Base-by-base conservation (phyloP, 2,329 filamentous ascomycete genomes). In the Neurospora crassa region DNA sequence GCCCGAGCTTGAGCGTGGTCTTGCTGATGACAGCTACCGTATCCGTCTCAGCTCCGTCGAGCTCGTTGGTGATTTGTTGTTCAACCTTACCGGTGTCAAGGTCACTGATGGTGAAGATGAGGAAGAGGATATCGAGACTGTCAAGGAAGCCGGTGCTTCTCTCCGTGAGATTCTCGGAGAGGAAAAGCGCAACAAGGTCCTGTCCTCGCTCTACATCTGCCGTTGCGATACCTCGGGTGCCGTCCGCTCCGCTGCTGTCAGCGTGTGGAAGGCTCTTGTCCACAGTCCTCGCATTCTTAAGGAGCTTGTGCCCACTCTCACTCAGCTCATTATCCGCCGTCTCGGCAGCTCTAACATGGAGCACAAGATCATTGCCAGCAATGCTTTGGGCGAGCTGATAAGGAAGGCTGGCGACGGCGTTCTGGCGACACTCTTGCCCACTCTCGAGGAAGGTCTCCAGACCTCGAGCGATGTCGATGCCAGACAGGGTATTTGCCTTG, bases 1-100 rank as follows among this genome's bases (percentile, higher is more conserved):
- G 71, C 96, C 96, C 7, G 96, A 99, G 80, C 88, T 99, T 74
- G 96, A 99, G 83, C 92, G 96, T 76, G 96, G 96, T 79, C 87
- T 99, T 75, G 95, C 94, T n/a, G 95, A 99, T 80, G 93, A 98
- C 81, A 99, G 89, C 82, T 96, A 98, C 82, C 93, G 96, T 77
- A 99, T 99, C 78, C 92, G 96, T 85, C 91, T 99, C 80, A 98
- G 95, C 81, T 99, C 96, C 68, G 96, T 99, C 72, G 96, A 99
- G 83, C 87, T 99, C 74, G 95, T 99, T 71, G 96, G 96, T 76
- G 96, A 99, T 78, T 86, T 99, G 68, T 87, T 99, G 34, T 99
- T 99, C 88, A 99, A 97, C 79, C 91, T 99, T 72, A 97, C 94
- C 37, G 96, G 96, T 79, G 94, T 98, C 79, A 96, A 88, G 77